A percentile compares a stretch with the other conserved stretches of the same genome.
phyloP scores from a whole-genome alignment of 73 alveolate genomes.

The Paramecium caudatum region DNA sequence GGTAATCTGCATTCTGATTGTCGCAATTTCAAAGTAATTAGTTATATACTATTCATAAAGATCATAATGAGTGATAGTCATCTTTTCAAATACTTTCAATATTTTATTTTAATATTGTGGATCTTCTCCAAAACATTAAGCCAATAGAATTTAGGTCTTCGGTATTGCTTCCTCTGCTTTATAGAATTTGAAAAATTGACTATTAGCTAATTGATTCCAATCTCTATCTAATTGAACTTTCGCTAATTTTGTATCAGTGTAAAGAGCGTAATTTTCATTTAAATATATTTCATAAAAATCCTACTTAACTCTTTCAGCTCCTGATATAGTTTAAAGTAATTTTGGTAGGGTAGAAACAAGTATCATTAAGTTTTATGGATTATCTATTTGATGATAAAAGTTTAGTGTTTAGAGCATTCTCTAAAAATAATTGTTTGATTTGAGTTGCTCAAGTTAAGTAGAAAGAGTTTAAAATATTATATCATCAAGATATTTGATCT shows the following conservation, averaged over 20 bases:
- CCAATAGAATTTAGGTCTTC: not conserved
- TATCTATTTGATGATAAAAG: not conserved
- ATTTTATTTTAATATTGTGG: slow-evolving; percentile 4
- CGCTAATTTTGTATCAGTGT: not conserved
- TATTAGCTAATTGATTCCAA: not conserved
- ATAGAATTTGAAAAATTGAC: not conserved
- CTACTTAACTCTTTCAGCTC: not conserved
- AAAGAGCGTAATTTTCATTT: not conserved
- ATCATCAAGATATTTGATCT: not conserved
- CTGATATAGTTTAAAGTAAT: not conserved
- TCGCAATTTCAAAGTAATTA: slow-evolving; percentile 10
- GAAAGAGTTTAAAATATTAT: not conserved
- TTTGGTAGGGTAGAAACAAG: not conserved
- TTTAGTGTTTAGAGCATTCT: not conserved
- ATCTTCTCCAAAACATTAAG: not conserved
- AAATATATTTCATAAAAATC: not conserved
- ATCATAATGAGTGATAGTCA: not conserved
- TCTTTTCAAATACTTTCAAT: not conserved
- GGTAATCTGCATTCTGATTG: not conserved
- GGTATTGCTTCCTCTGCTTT: not conserved
- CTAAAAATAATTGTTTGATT: not conserved
- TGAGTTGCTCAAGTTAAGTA: not conserved
- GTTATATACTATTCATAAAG: not conserved
- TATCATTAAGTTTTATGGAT: not conserved
- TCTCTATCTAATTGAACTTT: not conserved